Base-by-base conservation (phyloP, 2,329 filamentous ascomycete genomes). In the Aspergillus sojae region DNA sequence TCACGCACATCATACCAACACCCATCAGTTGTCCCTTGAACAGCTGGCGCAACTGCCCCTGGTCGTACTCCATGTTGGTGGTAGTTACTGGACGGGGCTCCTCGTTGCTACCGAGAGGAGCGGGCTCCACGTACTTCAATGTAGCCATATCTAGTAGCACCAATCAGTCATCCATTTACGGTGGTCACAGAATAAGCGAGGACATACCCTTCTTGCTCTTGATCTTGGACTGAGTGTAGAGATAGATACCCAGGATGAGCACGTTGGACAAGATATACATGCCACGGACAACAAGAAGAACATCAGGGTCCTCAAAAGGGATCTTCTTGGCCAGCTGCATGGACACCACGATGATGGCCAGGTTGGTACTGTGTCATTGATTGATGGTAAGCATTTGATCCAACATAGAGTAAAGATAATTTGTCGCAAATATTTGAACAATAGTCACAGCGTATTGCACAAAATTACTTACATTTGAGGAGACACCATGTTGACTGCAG, bases 251-350 rank as follows among this genome's bases (percentile, higher is more conserved):
- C 68, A 90, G 84, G 75, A 99, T 98, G 80, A 98, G 86, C 68
- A 97, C 67, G 80, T 99, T 92, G 70, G 89, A 90, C 69, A 88
- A 74, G 63, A 91, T 72, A 79, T 91, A 91, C 67, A 89, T 78
- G 45, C 79, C 85, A 73, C 89, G 89, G 64, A 91, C 86, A 64
- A 84, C 80, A 71, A 86, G 86, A 62, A 91, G 83, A 55, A 90
- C 87, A 66, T 86, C 84, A n/a, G 88, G 93, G 76, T 98, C 90
- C 34, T 98, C 94, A 75, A 98, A 97, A 56, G 94, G 93, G 66
- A 99, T 89, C 81, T 90, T 92, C 88, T 98, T 98, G 73, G 93
- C 91, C 66, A 96, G 91, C 86, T 97, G 94, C 93, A 98, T 97
- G 91, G 97, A 96, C 78, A 92, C 91, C 72, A 97, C 88, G 83